Evolutionary conservation across 1,284 basidiomycete genomes (phyloP).

Genomic region (Heterobasidion occidentale): DNA sequence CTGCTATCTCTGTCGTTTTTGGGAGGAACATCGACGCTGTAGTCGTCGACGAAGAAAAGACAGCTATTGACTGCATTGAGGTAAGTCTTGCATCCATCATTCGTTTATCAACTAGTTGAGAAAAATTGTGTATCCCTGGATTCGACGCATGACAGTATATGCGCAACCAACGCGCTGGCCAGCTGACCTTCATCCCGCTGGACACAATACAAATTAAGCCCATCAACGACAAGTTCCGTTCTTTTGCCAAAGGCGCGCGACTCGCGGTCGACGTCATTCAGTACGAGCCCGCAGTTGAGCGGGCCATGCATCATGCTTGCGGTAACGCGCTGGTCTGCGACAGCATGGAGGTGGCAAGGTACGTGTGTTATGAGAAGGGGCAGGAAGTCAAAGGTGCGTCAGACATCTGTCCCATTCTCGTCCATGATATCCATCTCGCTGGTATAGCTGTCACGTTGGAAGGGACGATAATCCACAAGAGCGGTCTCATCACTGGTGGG

Average conservation of each 20-base stretch:
- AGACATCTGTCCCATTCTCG: not conserved
- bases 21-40: constrained; percentile 94
- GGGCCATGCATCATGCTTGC: constrained; percentile 95
- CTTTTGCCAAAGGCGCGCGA: constrained; percentile 85
- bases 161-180: constrained; percentile 89
- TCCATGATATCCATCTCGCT: not conserved
- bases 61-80: constrained; percentile 96
- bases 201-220: constrained; percentile 94
- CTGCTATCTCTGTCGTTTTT: constrained; percentile 90
- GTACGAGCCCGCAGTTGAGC: constrained; percentile 79
- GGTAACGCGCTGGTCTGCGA: constrained; percentile 95
- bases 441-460: constrained; percentile 87
- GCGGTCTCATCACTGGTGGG: constrained; percentile 95
- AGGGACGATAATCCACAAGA: constrained; percentile 96
- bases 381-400: constrained; percentile 90
- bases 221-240: constrained; percentile 90
- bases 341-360: constrained; percentile 84
- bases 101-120: no score
- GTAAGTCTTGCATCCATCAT: constrained; percentile 27
- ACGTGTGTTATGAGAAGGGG: constrained; percentile 88
- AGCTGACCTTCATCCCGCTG: constrained; percentile 95
- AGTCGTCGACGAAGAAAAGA: constrained; percentile 94
- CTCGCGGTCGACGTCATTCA: constrained; percentile 94
- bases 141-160: constrained; percentile 58
- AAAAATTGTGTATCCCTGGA: not conserved